Base-by-base conservation (phyloP, 1,284 basidiomycete species). In the Athelia psychrophila region DNA sequence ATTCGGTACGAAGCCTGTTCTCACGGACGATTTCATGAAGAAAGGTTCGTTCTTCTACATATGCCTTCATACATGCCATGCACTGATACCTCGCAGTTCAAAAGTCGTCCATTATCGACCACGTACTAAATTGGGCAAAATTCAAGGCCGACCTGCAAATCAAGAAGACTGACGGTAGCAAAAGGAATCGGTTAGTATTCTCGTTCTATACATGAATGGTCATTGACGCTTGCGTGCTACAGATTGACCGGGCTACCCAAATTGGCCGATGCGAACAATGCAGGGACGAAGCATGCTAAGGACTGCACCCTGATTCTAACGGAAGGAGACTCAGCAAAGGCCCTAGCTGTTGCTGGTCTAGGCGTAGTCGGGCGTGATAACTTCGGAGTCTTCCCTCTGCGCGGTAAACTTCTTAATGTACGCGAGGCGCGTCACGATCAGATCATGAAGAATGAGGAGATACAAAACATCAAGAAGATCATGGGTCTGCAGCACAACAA, bases 281-380 rank as follows among this genome's bases (percentile, higher is more conserved):
- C 97, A 3, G 97, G 97, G 35, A 92, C 92, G 1, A 85, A 78
- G 60, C 78, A 87, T 49, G 93, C 85, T 5, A 79, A 79, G 48
- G 81, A 91, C 49, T 99, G 97, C 64, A 99, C 97, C 0, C 81
- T 99, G 54, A 99, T 99, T 58, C 78, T 99, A 18, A 99, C 97
- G 0, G 97, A 99, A 84, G 97, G 97, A 79, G 96, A 99, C 75
- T 99, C 97, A 22, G 97, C 97, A 78, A 98, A 98, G 71, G 86
- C 95, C 12, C 80, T 99, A 19, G 97, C 97, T 10, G 89, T 99
- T 25, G 93, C 95, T 42, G 97, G 97, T 54, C 81, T 99, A 35
- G 84, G 87, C 57, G 95, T 98, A 38, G 95, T 98, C 52, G 97
- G 97, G 13, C 88, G 97, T 57, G 95, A 99, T 70, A 87, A 94